Evolutionary conservation across 768 basidiomycete species (phyloP).

Genomic region (Auriscalpium vulgare): DNA sequence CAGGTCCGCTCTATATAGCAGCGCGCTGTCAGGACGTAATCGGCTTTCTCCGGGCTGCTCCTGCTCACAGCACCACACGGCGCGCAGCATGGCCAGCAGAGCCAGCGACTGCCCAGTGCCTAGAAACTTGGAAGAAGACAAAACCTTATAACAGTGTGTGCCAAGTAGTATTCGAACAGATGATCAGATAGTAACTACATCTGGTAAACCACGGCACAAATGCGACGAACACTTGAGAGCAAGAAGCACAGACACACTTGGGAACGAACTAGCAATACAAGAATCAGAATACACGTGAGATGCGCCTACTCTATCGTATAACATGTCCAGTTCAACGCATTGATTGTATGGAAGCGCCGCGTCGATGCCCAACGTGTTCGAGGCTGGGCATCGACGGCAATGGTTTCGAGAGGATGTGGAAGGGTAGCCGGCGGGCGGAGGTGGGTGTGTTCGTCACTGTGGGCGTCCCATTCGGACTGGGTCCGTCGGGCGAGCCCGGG

Average conservation of each 20-base stretch:
- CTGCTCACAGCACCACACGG: too few relatives aligned
- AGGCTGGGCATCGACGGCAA: slow-evolving; percentile 26
- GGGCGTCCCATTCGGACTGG: slow-evolving; percentile 18
- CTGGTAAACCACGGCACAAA: neutral
- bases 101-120: neutral
- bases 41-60: neutral
- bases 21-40: neutral
- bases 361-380: slow-evolving; percentile 28
- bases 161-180: neutral
- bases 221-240: neutral
- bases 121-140: neutral
- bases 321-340: slow-evolving; percentile 15
- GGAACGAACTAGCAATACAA: slow-evolving; percentile 1
- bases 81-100: neutral
- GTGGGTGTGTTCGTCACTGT: slow-evolving; percentile 11
- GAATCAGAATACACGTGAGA: neutral
- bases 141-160: neutral
- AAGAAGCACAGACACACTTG: neutral
- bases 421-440: slow-evolving; percentile 35
- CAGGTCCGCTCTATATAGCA: neutral
- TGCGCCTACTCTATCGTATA: neutral
- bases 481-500: slow-evolving; percentile 30
- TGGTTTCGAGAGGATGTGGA: slow-evolving; percentile 59
- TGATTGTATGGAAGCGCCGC: slow-evolving; percentile 33
- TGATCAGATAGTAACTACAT: neutral